Percentiles rank a stretch among this genome's conserved stretches.
These are phyloP conservation scores for Nicotiana otophora DNA, from an alignment of 257 asterid genomes.

Conservation along the genomic window DNA sequence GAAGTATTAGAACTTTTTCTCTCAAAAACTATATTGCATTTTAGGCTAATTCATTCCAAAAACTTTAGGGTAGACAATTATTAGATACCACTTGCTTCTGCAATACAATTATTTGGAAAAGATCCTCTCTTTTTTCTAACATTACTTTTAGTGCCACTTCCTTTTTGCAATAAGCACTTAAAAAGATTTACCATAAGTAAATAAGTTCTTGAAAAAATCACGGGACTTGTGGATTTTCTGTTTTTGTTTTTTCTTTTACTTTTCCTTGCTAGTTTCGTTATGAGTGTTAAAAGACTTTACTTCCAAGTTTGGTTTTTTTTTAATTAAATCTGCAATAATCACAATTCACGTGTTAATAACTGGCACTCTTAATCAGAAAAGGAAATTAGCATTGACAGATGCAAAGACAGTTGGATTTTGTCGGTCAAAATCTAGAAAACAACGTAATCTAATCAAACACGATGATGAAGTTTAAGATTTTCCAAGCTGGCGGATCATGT, in stretches of 20 bases:
- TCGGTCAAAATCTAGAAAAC: neutral
- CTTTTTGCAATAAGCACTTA: neutral
- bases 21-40: too few relatives aligned
- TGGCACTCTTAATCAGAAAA: neutral
- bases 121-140: neutral
- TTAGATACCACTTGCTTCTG: neutral
- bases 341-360: neutral
- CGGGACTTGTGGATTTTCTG: neutral
- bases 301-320: neutral
- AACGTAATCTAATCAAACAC: neutral
- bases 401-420: neutral
- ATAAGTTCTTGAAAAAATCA: neutral
- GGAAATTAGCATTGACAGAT: neutral
- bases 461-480: neutral
- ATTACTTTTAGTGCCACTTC: neutral
- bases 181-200: neutral
- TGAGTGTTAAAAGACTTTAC: neutral
- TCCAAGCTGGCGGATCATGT: neutral
- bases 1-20: neutral
- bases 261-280: neutral
- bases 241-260: neutral
- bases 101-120: neutral
- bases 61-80: neutral
- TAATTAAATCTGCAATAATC: neutral
- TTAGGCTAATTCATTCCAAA: too few relatives aligned